These are phyloP conservation scores for Blakeslea trispora DNA, from an alignment of 371 early-diverging fungal species.

Conservation along the genomic window DNA sequence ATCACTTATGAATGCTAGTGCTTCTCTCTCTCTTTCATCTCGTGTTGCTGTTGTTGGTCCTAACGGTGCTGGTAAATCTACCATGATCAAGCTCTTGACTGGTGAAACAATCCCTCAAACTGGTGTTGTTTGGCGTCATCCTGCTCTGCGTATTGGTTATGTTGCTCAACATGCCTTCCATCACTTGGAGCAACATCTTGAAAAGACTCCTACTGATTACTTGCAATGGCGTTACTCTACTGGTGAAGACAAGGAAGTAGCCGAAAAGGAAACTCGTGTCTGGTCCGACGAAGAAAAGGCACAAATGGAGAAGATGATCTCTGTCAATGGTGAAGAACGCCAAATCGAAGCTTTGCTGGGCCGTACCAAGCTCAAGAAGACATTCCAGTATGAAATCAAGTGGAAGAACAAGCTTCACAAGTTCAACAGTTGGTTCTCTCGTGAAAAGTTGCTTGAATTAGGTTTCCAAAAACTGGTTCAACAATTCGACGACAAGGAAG, in stretches of 20 bases:
- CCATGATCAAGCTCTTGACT: constrained; percentile 81
- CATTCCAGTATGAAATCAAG: constrained; percentile 84
- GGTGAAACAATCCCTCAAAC: constrained; percentile 68
- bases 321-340: constrained; percentile 61
- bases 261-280: constrained; percentile 72
- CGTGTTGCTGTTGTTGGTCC: constrained; percentile 83
- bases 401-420: constrained; percentile 71
- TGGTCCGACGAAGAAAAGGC: constrained; percentile 67
- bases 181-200: constrained; percentile 81
- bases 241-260: constrained; percentile 80
- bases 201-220: constrained; percentile 80
- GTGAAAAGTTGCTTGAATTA: constrained; percentile 69
- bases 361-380: constrained; percentile 79
- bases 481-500: constrained; percentile 80
- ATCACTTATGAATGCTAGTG: constrained; percentile 63
- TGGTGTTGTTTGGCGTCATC: constrained; percentile 72
- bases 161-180: constrained; percentile 92
- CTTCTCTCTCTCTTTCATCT: constrained; percentile 70
- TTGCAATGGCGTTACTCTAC: constrained; percentile 82
- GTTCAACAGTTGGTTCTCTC: constrained; percentile 72
- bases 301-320: constrained; percentile 66
- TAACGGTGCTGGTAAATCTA: constrained; percentile 87
- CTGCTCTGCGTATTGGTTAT: constrained; percentile 80
- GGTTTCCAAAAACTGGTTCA: constrained; percentile 79
- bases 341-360: constrained; percentile 68